Conservation (phyloP, 2,329 filamentous ascomycete species). For the Triangularia setosa region DNA sequence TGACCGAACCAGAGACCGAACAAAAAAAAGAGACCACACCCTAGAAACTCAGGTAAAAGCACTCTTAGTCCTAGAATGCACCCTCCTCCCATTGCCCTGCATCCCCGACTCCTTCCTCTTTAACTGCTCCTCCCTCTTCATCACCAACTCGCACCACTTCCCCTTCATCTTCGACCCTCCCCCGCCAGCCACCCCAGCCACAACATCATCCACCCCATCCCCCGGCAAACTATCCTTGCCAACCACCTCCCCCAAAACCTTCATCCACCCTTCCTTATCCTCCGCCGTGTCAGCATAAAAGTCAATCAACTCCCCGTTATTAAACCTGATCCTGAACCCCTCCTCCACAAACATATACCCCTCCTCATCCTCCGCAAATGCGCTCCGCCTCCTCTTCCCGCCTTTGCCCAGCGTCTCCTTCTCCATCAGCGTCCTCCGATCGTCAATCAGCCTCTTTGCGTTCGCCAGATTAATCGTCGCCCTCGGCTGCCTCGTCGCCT, state of each 20-base stretch:
- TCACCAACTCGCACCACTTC: slow-evolving; percentile 65
- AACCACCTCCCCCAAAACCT: slow-evolving; percentile 70
- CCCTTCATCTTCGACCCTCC: slow-evolving; percentile 42
- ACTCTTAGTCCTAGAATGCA: slow-evolving; percentile 57
- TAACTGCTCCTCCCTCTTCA: slow-evolving; percentile 60
- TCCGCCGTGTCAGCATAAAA: slow-evolving; percentile 89
- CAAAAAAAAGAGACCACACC: neutral
- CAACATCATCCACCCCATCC: slow-evolving; percentile 33
- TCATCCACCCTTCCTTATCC: slow-evolving; percentile 95
- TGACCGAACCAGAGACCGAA: neutral
- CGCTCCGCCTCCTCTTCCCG: slow-evolving; percentile 82
- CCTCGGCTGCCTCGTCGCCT: slow-evolving; percentile 89
- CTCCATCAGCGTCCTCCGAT: slow-evolving; percentile 77
- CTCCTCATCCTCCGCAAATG: slow-evolving; percentile 96
- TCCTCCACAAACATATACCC: slow-evolving; percentile 99
- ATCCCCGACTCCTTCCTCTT: slow-evolving; percentile 37
- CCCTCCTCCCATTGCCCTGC: slow-evolving; percentile 41
- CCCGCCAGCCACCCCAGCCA: slow-evolving; percentile 37
- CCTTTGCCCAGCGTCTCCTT: slow-evolving; percentile 74
- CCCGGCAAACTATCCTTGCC: slow-evolving; percentile 49
- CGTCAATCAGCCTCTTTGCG: slow-evolving; percentile 88
- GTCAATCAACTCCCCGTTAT: slow-evolving; percentile 96
- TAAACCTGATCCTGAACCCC: slow-evolving; percentile 97
- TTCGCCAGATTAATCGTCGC: slow-evolving; percentile 96
- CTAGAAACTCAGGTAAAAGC: neutral